These are phyloP conservation scores for Dioszegia aurantiaca DNA, from an alignment of 768 basidiomycete genomes.

Conservation along the genomic window DNA sequence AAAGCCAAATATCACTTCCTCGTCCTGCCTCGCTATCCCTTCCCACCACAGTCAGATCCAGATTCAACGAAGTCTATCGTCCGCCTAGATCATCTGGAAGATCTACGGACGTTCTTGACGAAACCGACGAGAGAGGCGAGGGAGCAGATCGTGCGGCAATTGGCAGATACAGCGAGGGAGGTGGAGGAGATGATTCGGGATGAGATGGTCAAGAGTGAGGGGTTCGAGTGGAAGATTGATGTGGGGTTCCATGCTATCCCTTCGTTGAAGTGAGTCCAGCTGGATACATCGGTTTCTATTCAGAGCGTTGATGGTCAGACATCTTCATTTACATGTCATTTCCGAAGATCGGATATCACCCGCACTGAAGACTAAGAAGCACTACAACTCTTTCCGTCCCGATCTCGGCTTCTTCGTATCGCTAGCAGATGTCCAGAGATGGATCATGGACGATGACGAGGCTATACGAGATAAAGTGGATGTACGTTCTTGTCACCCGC, in stretches of 20 bases:
- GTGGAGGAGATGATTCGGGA: slow-evolving; percentile 65
- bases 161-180: slow-evolving; percentile 61
- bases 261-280: slow-evolving; percentile 71
- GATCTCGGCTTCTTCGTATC: slow-evolving; percentile 77
- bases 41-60: slow-evolving; percentile 33
- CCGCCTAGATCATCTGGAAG: slow-evolving; percentile 56
- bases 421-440: slow-evolving; percentile 70
- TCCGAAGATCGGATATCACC: slow-evolving; percentile 72
- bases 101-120: slow-evolving; percentile 61
- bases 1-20: slow-evolving; percentile 80
- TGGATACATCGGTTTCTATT: not conserved
- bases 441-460: slow-evolving; percentile 53
- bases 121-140: slow-evolving; percentile 59
- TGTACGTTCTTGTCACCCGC: slow-evolving; percentile 23
- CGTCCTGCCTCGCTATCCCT: slow-evolving; percentile 66
- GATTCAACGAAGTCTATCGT: slow-evolving; percentile 36
- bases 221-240: slow-evolving; percentile 58
- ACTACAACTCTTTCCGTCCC: slow-evolving; percentile 88
- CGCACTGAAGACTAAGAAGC: slow-evolving; percentile 77
- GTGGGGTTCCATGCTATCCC: slow-evolving; percentile 80
- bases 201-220: slow-evolving; percentile 66
- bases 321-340: slow-evolving; percentile 70
- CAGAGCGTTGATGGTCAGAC: slow-evolving; percentile 21
- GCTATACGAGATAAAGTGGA: slow-evolving; percentile 23
- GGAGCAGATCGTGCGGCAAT: slow-evolving; percentile 58